Evolutionary conservation across 1,284 basidiomycete genomes (phyloP), one percentile per base, ranked within the genome.

Genomic region (Ceratobasidium sp.): DNA sequence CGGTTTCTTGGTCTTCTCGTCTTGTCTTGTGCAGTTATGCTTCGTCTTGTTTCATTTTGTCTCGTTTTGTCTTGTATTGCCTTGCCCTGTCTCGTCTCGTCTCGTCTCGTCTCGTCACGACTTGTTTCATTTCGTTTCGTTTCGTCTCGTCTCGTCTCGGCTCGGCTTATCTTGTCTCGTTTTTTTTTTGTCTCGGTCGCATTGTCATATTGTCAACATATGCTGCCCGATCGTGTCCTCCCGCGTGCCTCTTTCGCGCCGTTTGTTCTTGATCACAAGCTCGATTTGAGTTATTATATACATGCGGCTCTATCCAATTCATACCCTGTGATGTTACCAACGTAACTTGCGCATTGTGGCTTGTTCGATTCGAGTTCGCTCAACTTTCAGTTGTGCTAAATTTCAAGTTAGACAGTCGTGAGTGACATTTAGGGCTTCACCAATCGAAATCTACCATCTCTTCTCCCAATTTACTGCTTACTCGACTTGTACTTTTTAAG

Each of bases 71-170:
- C n/a, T n/a, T n/a, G n/a, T n/a, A n/a, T n/a, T n/a, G n/a, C n/a
- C n/a, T n/a, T n/a, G n/a, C n/a, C n/a, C n/a, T n/a, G n/a, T 32
- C 53, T 55, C 5, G 53, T 50, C 46, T 50, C 46, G 46, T 50
- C 46, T n/a, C 36, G 14, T 39, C 36, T 39, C 36, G 36, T 39
- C 5, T 39, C 36, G 6, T 18, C 1, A 21, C 10, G n/a, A 5
- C 23, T 18, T 23, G 10, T 21, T 10, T 21, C 46, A n/a, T n/a
- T n/a, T n/a, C n/a, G 10, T 50, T 21, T n/a, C n/a, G 23, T 23
- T 6, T 39, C 36, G n/a, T n/a, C 36, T 23, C 46, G 26, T 50
- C 23, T 50, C n/a, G 14, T 50, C 4, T 46, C 45, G 9, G 10
- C 45, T 8, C 45, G 10, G 3, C 45, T 5, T 46, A 46, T 14